phyloP scores from a whole-genome alignment of 768 basidiomycete species.

The Rhizopogon rudus region DNA sequence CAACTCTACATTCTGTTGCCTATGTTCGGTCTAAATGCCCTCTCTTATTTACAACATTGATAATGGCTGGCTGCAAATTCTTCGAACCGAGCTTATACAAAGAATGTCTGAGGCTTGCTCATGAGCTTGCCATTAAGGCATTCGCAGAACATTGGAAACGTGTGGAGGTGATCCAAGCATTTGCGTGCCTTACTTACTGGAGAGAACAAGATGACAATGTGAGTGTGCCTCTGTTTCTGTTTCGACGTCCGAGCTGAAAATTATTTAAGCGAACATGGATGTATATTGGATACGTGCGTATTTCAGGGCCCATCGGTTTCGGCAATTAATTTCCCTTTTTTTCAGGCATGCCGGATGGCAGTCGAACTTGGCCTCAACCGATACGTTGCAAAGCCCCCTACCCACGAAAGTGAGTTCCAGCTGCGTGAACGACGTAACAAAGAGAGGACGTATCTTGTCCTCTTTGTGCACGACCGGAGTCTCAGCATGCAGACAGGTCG shows the following conservation, averaged over 20 bases:
- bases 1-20: conserved; percentile 70
- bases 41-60: conserved; percentile 78
- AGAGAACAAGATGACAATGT: conserved; percentile 83
- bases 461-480: conserved; percentile 84
- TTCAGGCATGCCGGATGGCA: conserved; percentile 81
- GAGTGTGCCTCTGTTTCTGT: conserved; percentile 17
- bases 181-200: conserved; percentile 88
- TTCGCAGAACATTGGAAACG: conserved; percentile 76
- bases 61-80: conserved; percentile 84
- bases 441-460: conserved; percentile 81
- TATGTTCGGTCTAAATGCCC: conserved; percentile 80
- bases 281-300: conserved; percentile 77
- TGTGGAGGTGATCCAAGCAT: conserved; percentile 86
- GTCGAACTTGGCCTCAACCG: conserved; percentile 80
- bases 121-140: conserved; percentile 70
- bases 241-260: conserved; percentile 9
- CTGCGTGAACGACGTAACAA: conserved; percentile 74
- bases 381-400: conserved; percentile 49
- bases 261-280: conserved; percentile 70
- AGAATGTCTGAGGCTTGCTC: conserved; percentile 64
- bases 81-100: conserved; percentile 67
- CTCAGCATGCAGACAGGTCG: conserved; percentile 83
- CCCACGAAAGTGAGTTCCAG: conserved; percentile 61
- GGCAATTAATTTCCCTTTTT: not conserved
- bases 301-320: not conserved